phyloP scores from a whole-genome alignment of 2,329 filamentous ascomycete species.

The Phialocephala subalpina region DNA sequence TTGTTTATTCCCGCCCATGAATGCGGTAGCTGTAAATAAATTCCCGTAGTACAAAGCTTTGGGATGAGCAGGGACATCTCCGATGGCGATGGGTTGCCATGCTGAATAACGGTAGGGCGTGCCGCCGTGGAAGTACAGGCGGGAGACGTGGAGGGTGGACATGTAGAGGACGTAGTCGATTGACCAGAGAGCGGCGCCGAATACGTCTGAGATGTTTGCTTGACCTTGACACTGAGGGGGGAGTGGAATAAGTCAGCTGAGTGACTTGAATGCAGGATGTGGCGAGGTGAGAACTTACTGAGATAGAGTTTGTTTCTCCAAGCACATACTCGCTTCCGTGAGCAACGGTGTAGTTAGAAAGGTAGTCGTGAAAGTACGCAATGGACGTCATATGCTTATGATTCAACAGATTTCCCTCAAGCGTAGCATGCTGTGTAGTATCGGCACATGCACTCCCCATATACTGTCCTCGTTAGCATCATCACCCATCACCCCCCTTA shows the following conservation, averaged over 20 bases:
- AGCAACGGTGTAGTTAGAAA: slow-evolving; percentile 6
- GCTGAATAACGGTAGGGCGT: slow-evolving; percentile 37
- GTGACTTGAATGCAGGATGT: too few relatives aligned
- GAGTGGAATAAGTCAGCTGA: not conserved
- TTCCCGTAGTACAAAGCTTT: slow-evolving; percentile 38
- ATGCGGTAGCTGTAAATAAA: slow-evolving; percentile 25
- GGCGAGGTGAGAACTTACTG: not conserved
- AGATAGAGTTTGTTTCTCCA: slow-evolving; percentile 33
- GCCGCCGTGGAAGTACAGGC: slow-evolving; percentile 32
- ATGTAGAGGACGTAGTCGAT: slow-evolving; percentile 31
- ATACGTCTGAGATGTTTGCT: slow-evolving; percentile 24
- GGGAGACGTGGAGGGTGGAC: slow-evolving; percentile 23
- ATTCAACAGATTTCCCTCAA: not conserved
- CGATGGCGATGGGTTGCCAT: slow-evolving; percentile 35
- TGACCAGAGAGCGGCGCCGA: slow-evolving; percentile 29
- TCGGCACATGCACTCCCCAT: not conserved
- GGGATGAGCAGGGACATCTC: slow-evolving; percentile 20
- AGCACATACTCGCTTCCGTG: slow-evolving; percentile 24
- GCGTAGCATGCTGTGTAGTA: not conserved
- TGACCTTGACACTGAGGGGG: slow-evolving; percentile 24
- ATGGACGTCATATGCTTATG: not conserved
- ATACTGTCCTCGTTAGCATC: not conserved
- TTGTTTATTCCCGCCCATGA: slow-evolving; percentile 34
- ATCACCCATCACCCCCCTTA: not conserved
- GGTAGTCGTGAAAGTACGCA: not conserved